Conservation (phyloP, 306 rosid species). For the Canavalia ensiformis region DNA sequence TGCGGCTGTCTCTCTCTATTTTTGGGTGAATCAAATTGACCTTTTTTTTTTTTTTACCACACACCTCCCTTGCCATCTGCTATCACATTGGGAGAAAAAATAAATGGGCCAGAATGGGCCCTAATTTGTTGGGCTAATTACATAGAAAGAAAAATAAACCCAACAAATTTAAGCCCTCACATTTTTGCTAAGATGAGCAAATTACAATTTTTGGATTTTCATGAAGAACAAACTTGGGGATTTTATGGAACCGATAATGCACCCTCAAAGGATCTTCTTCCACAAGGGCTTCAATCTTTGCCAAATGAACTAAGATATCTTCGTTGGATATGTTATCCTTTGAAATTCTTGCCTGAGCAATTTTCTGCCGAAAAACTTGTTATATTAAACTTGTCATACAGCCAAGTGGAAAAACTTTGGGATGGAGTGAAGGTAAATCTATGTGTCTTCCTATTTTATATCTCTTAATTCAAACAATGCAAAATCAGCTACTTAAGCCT, state of each 20-base stretch:
- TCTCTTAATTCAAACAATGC: background rate
- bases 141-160: too few relatives aligned
- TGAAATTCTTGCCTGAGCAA: slow-evolving; percentile 15
- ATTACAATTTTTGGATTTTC: background rate
- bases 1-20: too few relatives aligned
- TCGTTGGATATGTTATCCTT: slow-evolving; percentile 26
- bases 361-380: slow-evolving; percentile 33
- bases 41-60: too few relatives aligned
- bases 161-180: background rate
- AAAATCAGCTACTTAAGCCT: background rate
- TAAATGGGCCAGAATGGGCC: too few relatives aligned
- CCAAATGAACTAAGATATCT: slow-evolving; percentile 23
- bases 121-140: too few relatives aligned
- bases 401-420: slow-evolving; percentile 12
- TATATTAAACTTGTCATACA: background rate
- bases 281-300: slow-evolving; percentile 22
- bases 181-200: slow-evolving; percentile 31
- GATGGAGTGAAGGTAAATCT: background rate
- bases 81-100: too few relatives aligned
- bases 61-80: too few relatives aligned
- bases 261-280: background rate
- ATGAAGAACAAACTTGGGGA: too few relatives aligned
- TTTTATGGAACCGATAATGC: too few relatives aligned
- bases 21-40: too few relatives aligned
- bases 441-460: background rate